Percentiles rank a stretch among this genome's conserved stretches.
phyloP scores from a whole-genome alignment of 2,329 filamentous ascomycete genomes.

The Phoma sp. region DNA sequence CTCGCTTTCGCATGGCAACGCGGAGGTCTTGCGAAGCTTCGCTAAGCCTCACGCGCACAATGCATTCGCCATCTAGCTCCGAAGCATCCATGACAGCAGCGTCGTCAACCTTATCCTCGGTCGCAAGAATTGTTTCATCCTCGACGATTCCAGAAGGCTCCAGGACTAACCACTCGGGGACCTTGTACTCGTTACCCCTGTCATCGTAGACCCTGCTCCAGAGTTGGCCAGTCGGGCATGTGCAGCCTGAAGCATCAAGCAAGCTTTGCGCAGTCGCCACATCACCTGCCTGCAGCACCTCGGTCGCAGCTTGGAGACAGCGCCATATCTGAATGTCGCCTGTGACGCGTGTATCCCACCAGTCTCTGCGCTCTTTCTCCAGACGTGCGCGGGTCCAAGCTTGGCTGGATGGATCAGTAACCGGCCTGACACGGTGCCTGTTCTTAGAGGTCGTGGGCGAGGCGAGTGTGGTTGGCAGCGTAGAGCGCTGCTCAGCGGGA shows the following conservation, averaged over 20 bases:
- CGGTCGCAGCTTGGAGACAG: constrained; percentile 70
- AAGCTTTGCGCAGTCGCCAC: constrained; percentile 72
- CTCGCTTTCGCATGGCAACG: not conserved
- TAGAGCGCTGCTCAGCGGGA: constrained; percentile 31
- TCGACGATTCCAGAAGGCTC: constrained; percentile 51
- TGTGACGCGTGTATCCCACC: constrained; percentile 88
- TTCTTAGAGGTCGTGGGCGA: constrained; percentile 24
- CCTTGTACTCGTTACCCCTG: constrained; percentile 50
- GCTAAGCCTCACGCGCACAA: constrained; percentile 10
- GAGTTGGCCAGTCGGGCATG: constrained; percentile 51
- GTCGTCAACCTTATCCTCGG: constrained; percentile 19
- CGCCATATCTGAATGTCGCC: constrained; percentile 81
- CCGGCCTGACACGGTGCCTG: constrained; percentile 26
- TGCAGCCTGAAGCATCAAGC: constrained; percentile 72
- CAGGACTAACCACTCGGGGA: constrained; percentile 54
- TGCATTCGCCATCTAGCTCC: constrained; percentile 3
- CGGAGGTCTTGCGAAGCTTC: not conserved
- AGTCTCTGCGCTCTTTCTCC: constrained; percentile 75
- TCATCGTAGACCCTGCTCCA: constrained; percentile 54
- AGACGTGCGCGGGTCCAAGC: constrained; percentile 66
- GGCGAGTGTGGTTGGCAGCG: constrained; percentile 36
- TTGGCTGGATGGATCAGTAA: constrained; percentile 26
- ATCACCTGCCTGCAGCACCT: constrained; percentile 65
- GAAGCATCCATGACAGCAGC: constrained; percentile 17
- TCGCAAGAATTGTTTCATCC: constrained; percentile 26